phyloP scores from a whole-genome alignment of 805 yeast genomes.

The Myxozyma neotropica region DNA sequence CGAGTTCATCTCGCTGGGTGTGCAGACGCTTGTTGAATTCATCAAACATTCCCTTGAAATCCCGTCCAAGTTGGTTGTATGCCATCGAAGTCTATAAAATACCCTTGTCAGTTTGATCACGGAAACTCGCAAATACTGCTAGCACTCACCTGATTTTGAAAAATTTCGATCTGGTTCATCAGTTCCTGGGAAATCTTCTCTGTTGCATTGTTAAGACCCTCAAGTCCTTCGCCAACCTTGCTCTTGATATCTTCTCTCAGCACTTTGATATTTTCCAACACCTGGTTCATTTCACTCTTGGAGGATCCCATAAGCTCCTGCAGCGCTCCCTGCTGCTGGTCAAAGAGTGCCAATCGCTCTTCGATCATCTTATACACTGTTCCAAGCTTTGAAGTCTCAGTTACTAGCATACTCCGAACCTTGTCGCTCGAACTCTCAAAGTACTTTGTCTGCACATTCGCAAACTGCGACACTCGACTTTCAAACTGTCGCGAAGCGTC shows the following conservation, averaged over 20 bases:
- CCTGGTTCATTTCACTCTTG: slow-evolving; percentile 30
- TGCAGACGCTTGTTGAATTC: slow-evolving; percentile 30
- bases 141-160: slow-evolving; percentile 21
- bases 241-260: slow-evolving; percentile 34
- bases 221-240: slow-evolving; percentile 34
- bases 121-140: neutral
- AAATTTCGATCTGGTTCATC: slow-evolving; percentile 25
- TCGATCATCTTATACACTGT: slow-evolving; percentile 29
- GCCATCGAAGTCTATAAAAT: slow-evolving; percentile 26
- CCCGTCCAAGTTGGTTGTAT: slow-evolving; percentile 35
- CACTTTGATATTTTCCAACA: slow-evolving; percentile 30
- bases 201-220: slow-evolving; percentile 27
- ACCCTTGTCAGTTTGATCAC: neutral
- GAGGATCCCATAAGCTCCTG: slow-evolving; percentile 23
- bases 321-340: slow-evolving; percentile 13
- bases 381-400: slow-evolving; percentile 28
- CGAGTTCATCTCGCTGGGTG: slow-evolving; percentile 32
- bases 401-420: slow-evolving; percentile 17
- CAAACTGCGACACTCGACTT: slow-evolving; percentile 54
- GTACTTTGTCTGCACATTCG: slow-evolving; percentile 38
- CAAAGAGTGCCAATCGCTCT: slow-evolving; percentile 18
- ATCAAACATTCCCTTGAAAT: slow-evolving; percentile 35
- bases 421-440: slow-evolving; percentile 16
- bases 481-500: slow-evolving; percentile 56
- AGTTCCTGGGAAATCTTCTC: slow-evolving; percentile 33